phyloP scores from a whole-genome alignment of 805 yeast genomes.

The Candida caryicola region DNA sequence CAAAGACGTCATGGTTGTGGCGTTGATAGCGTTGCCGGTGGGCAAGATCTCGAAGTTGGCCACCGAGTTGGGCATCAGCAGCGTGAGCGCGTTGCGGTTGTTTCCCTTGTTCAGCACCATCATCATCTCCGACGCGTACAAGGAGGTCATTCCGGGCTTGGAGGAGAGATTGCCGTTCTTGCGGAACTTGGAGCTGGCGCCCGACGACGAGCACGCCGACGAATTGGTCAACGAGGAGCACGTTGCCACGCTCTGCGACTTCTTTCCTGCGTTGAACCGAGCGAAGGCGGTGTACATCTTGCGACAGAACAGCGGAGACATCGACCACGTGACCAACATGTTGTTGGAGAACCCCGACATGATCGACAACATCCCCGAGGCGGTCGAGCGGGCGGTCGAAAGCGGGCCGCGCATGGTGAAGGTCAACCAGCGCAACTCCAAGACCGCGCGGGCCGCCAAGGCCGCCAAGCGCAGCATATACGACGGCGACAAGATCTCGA shows the following conservation, averaged over 20 bases:
- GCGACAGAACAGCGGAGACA: conserved; percentile 44
- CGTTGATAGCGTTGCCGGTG: conserved; percentile 48
- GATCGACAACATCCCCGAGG: conserved; percentile 24
- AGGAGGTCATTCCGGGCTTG: conserved; percentile 49
- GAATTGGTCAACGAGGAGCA: conserved; percentile 25
- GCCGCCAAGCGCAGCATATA: conserved; percentile 18
- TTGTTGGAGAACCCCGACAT: conserved; percentile 62
- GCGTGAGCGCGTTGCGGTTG: conserved; percentile 39
- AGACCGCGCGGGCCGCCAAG: conserved; percentile 1
- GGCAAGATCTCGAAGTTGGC: conserved; percentile 41
- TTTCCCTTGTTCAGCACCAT: conserved; percentile 58
- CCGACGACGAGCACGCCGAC: conserved; percentile 5
- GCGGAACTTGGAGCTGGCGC: conserved; percentile 14
- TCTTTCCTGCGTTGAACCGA: conserved; percentile 63
- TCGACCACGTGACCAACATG: conserved; percentile 55
- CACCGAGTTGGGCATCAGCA: conserved; percentile 44
- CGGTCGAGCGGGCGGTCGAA: conserved; percentile 25
- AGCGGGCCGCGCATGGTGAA: conserved; percentile 9
- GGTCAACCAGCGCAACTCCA: conserved; percentile 2
- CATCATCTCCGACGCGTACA: conserved; percentile 46
- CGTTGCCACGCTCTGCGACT: conserved; percentile 44
- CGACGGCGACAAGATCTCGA: conserved; percentile 29
- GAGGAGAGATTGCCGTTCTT: conserved; percentile 51
- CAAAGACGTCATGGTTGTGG: conserved; percentile 50
- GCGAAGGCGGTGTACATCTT: conserved; percentile 50